A percentile compares a stretch with the other conserved stretches of the same genome.
Conservation (phyloP, 768 basidiomycete species). For the Lenzites betulinus region DNA sequence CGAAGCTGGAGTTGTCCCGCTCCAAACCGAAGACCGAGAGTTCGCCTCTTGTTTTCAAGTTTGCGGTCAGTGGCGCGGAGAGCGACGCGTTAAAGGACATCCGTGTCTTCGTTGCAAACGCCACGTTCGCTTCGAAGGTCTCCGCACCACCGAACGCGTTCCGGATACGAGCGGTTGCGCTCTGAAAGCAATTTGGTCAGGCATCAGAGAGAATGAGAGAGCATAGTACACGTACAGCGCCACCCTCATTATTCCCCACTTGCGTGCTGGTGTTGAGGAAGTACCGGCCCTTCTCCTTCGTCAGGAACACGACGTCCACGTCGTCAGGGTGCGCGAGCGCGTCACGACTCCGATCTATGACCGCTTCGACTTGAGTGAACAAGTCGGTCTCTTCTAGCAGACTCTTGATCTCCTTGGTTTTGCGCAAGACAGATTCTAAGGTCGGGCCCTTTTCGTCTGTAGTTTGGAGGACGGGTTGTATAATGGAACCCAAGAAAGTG, state of each 20-base stretch:
- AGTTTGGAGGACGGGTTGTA: conserved; percentile 49
- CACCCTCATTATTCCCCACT: conserved; percentile 91
- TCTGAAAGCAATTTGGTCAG: conserved; percentile 41
- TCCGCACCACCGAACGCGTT: conserved; percentile 95
- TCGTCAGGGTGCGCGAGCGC: conserved; percentile 57
- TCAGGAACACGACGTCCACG: conserved; percentile 79
- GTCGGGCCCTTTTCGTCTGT: conserved; percentile 29
- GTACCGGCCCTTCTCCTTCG: conserved; percentile 74
- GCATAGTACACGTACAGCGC: conserved; percentile 63
- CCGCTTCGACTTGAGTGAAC: conserved; percentile 67
- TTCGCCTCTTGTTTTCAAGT: conserved; percentile 70
- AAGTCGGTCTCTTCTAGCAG: conserved; percentile 74
- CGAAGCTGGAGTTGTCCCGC: conserved; percentile 77
- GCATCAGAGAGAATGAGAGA: too few relatives aligned
- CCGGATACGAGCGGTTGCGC: conserved; percentile 75
- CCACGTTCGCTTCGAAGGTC: conserved; percentile 76
- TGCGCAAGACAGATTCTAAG: conserved; percentile 69
- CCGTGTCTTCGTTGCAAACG: conserved; percentile 86
- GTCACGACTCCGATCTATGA: conserved; percentile 59
- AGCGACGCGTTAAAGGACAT: conserved; percentile 77
- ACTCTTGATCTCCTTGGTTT: conserved; percentile 66
- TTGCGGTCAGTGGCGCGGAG: conserved; percentile 52
- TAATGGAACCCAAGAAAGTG: conserved; percentile 79
- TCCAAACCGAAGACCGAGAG: conserved; percentile 73
- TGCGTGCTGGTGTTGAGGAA: conserved; percentile 86